phyloP scores from a whole-genome alignment of 495 filamentous ascomycete species.

The Cenococcum geophilum region DNA sequence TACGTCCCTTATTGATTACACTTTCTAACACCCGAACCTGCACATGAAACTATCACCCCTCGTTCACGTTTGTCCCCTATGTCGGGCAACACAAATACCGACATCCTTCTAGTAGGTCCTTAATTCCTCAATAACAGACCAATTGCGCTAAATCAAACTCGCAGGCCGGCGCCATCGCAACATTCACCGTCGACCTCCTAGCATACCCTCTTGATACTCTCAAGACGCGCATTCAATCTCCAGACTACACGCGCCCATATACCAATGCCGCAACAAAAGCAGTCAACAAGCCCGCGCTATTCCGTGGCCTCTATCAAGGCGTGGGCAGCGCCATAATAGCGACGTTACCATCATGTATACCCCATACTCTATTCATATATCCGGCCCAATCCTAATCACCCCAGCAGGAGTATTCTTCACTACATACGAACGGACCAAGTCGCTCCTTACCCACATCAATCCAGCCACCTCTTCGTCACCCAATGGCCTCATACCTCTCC shows the following conservation, averaged over 20 bases:
- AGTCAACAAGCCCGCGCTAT: constrained; percentile 51
- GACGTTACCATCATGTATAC: constrained; percentile 72
- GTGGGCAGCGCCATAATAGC: constrained; percentile 82
- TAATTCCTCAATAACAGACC: not conserved
- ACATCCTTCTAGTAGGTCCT: constrained; percentile 7
- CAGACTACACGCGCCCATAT: constrained; percentile 60
- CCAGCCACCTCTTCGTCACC: constrained; percentile 32
- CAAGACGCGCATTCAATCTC: constrained; percentile 64
- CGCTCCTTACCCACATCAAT: constrained; percentile 46
- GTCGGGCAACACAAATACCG: constrained; percentile 13
- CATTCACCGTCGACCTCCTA: constrained; percentile 41
- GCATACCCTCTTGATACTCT: constrained; percentile 43
- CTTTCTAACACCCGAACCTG: not conserved
- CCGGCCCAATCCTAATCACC: constrained; percentile 7
- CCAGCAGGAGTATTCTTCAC: constrained; percentile 84
- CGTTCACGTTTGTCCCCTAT: not conserved
- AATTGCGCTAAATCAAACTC: not conserved
- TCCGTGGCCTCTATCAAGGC: constrained; percentile 79
- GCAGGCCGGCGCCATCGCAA: constrained; percentile 42
- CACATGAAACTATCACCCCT: not conserved
- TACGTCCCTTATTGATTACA: not conserved
- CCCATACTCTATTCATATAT: not conserved
- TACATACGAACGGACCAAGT: constrained; percentile 73
- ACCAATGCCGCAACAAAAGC: constrained; percentile 48
- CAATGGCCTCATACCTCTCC: constrained; percentile 47